Base-by-base conservation (phyloP, 106 monocot species). In the Alisma plantagoaquatica region DNA sequence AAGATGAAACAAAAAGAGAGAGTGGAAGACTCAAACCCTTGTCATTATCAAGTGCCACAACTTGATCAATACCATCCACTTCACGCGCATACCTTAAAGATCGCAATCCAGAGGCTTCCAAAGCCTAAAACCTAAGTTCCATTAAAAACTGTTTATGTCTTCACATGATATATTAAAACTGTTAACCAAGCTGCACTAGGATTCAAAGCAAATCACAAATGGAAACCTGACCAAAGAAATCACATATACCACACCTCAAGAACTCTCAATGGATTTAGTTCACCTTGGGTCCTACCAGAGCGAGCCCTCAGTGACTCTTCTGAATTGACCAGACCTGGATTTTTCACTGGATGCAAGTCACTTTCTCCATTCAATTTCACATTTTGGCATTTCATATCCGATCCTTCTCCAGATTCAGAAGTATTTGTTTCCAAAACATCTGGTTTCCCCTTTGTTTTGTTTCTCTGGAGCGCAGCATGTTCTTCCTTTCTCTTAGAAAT, bases 91-190 rank as follows among this genome's bases (percentile, higher is more conserved):
- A 93, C 17, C 92, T 79, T 17, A 93, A 32, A 55, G 92, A 67
- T 77, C 92, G 79, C 56, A 93, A 72, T 45, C 92, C 92, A 77
- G 92, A 87, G 56, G 92, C 92, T 57, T 86, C 87, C 63, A 93
- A 77, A 63, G 92, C 82, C 92, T 93, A 60, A 65, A 53, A 68
- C 28, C 38, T 50, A 60, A 47, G 53, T 14, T 49, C 17, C 31
- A 21, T 43, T 33, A 38, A 31, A 23, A 16, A 14, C 35, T 47
- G 12, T 47, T 9, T 16, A 29, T 56, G 58, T 31, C n/a, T 22
- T 27, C 23, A 51, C 10, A 33, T 15, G 31, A 50, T 19, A 48
- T 6, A 26, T 30, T 27, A 60, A 47, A 14, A 6, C 24, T 3
- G 44, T 44, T 42, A 10, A 33, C 10, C 17, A 11, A 10, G 33